Evolutionary conservation across 164 flowering plant species (phyloP).

Genomic region (Santalum album): DNA sequence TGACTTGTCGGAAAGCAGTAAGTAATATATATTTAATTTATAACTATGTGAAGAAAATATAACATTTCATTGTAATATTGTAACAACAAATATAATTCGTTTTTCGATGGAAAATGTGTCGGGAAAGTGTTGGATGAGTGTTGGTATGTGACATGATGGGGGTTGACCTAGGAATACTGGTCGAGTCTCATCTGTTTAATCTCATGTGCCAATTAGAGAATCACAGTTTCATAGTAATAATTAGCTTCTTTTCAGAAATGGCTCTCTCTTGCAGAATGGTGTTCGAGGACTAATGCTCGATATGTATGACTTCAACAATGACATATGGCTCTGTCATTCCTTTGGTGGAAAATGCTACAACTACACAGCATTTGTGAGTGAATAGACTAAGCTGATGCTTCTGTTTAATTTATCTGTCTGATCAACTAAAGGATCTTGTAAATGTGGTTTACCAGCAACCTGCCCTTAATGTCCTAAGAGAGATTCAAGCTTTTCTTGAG

Average conservation of each 20-base stretch:
- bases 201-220: not conserved
- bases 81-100: too few species aligned
- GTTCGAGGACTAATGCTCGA: constrained; percentile 88
- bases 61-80: too few species aligned
- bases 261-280: constrained; percentile 66
- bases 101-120: too few species aligned
- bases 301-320: constrained; percentile 72
- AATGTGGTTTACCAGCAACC: constrained; percentile 52
- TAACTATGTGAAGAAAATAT: too few species aligned
- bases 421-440: constrained; percentile 3
- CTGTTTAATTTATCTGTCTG: too few species aligned
- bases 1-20: too few species aligned
- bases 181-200: too few species aligned
- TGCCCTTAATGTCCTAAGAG: constrained; percentile 55
- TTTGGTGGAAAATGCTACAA: constrained; percentile 66
- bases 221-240: not conserved
- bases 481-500: constrained; percentile 51
- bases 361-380: constrained; percentile 81
- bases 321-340: constrained; percentile 88
- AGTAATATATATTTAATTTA: too few species aligned
- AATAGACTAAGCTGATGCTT: not conserved
- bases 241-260: not conserved
- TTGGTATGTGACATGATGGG: too few species aligned
- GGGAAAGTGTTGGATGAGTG: too few species aligned
- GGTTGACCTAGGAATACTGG: too few species aligned